Base-by-base conservation (phyloP, 768 basidiomycete species). In the Cantharellus anzutake region DNA sequence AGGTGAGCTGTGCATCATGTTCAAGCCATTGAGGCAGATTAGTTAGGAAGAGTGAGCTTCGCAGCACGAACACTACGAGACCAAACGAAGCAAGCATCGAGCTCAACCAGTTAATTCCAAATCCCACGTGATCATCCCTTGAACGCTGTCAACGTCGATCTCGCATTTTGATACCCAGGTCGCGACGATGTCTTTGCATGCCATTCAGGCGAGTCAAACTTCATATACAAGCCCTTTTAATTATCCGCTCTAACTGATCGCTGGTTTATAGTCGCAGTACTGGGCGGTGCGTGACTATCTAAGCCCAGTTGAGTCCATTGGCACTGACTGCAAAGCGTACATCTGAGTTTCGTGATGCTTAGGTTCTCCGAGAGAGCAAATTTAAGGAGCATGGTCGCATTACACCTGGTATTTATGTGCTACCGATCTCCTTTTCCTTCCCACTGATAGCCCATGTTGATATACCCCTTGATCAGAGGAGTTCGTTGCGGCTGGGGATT, bases 371-470 rank as follows among this genome's bases (percentile, higher is more conserved):
- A 68, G 93, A 98, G 74, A 91, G 87, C 74, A 98, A 98, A 71
- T 99, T 99, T 78, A 97, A 94, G 71, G 96, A 99, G 71, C 89
- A 94, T 67, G 96, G 96, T 4, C 79, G 93, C 59, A 93, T 97
- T 65, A 96, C 87, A 16, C 92, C 91, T 62, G 91, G 89, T 91
- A 60, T 29, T 29, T 29, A 29, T 29, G 20, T 29, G 20, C 20
- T 29, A 29, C 20, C 62, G 79, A 71, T 42, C 38, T 5, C 20
- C 35, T 57, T 29, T 37, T 37, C 35, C 14, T 37, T 37, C 52
- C 38, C 14, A 55, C 38, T 37, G 61, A 67, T 62, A 57, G 55
- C 57, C 58, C 20, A 5, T 44, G 60, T 11, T 7, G 7, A 37
- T 48, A 11, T 11, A 48, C 34, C 51, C 41, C 60, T 29, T 38